phyloP scores from a whole-genome alignment of 176 grass and related monocot genomes.

The Oryza glumipatula region DNA sequence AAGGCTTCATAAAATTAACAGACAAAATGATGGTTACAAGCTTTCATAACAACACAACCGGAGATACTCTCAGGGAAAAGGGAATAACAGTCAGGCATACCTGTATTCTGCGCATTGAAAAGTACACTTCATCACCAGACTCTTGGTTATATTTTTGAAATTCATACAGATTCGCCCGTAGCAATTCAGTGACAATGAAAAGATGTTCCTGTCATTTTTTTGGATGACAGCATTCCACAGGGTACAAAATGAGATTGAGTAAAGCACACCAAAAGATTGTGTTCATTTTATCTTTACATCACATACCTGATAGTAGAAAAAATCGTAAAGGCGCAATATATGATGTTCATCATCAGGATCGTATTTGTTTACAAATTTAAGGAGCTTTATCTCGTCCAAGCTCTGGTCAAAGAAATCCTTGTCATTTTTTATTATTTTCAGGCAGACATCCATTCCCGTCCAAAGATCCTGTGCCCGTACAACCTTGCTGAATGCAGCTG shows the following conservation, averaged over 20 bases:
- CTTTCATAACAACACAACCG: constrained; percentile 24
- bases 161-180: constrained; percentile 92
- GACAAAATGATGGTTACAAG: constrained; percentile 2
- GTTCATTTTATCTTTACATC: constrained; percentile 20
- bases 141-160: constrained; percentile 99
- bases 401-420: constrained; percentile 99
- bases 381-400: constrained; percentile 99
- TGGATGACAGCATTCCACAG: constrained; percentile 28
- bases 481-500: constrained; percentile 96
- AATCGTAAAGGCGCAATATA: constrained; percentile 89
- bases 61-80: not conserved
- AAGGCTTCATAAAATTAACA: constrained; percentile 1
- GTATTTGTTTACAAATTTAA: constrained; percentile 96
- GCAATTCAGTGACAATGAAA: constrained; percentile 96
- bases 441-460: constrained; percentile 83
- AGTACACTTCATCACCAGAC: constrained; percentile 74
- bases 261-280: constrained; percentile 19
- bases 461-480: constrained; percentile 81
- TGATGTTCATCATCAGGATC: constrained; percentile 86
- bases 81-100: constrained; percentile 33
- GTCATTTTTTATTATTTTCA: constrained; percentile 98
- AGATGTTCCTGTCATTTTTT: constrained; percentile 83
- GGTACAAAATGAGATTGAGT: constrained; percentile 30
- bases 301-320: constrained; percentile 91
- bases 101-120: constrained; percentile 95